Percentiles rank a stretch among this genome's conserved stretches.
phyloP scores from a whole-genome alignment of 768 basidiomycete species.

The Tephrocybe sp. region DNA sequence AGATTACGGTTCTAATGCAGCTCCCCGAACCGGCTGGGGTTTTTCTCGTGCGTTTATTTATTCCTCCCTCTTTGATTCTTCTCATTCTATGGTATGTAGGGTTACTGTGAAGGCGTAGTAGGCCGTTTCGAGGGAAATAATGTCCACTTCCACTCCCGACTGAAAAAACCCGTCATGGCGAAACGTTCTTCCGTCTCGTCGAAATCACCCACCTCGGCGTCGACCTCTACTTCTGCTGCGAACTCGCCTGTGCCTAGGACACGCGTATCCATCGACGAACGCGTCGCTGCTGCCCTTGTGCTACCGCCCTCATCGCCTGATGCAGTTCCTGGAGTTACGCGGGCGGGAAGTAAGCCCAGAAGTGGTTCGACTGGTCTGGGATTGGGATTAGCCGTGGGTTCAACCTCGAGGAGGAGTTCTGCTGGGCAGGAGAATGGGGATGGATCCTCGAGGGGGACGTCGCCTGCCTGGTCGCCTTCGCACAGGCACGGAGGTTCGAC shows the following conservation, averaged over 20 bases:
- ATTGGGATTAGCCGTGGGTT: too few relatives aligned
- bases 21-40: slow-evolving; percentile 49
- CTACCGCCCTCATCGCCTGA: neutral
- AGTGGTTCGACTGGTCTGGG: neutral
- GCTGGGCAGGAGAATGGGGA: neutral
- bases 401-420: slow-evolving; percentile 1
- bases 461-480: neutral
- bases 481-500: too few relatives aligned
- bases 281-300: slow-evolving; percentile 3
- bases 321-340: neutral
- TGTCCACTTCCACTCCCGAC: slow-evolving; percentile 69
- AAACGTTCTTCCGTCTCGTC: slow-evolving; percentile 51
- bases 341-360: neutral
- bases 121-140: slow-evolving; percentile 65
- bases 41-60: slow-evolving; percentile 56
- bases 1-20: slow-evolving; percentile 78
- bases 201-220: slow-evolving; percentile 25
- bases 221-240: slow-evolving; percentile 7
- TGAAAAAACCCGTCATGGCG: slow-evolving; percentile 80
- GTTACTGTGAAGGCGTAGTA: slow-evolving; percentile 86
- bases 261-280: slow-evolving; percentile 15
- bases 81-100: slow-evolving; percentile 38
- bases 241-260: slow-evolving; percentile 13
- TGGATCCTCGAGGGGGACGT: neutral
- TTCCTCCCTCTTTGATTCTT: neutral